Conservation (phyloP, 2,329 filamentous ascomycete genomes). For the Trichoderma koningiopsis region DNA sequence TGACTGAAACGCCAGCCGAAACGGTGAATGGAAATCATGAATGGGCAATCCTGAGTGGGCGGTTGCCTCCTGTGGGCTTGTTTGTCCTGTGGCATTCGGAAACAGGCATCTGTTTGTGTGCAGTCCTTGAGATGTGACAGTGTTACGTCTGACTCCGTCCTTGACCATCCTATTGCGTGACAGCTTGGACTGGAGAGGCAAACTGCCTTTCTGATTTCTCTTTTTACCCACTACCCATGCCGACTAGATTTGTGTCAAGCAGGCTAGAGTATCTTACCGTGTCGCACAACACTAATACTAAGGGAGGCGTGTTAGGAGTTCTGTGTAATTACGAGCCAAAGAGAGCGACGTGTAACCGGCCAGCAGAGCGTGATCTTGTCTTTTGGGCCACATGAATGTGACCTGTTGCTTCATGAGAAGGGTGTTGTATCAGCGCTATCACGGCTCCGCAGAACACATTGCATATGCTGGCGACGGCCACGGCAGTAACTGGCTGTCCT, state of each 20-base stretch:
- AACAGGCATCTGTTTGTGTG: neutral
- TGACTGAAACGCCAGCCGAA: constrained; percentile 19
- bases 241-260: neutral
- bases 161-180: neutral
- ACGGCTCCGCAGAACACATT: constrained; percentile 1
- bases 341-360: neutral
- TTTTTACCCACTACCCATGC: too few species aligned
- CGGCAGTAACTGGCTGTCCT: neutral
- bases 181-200: neutral
- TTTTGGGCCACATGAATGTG: neutral
- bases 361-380: neutral
- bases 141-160: neutral
- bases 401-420: neutral
- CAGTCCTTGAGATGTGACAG: neutral
- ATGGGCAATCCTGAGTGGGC: neutral
- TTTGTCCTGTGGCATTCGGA: neutral
- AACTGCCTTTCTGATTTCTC: neutral
- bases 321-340: neutral
- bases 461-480: neutral
- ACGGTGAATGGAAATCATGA: neutral
- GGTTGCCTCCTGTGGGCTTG: neutral
- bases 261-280: neutral
- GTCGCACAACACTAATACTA: neutral
- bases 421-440: neutral
- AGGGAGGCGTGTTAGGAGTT: neutral